Base-by-base conservation (phyloP, 2,329 filamentous ascomycete genomes). In the Pseudocercospora ulei region DNA sequence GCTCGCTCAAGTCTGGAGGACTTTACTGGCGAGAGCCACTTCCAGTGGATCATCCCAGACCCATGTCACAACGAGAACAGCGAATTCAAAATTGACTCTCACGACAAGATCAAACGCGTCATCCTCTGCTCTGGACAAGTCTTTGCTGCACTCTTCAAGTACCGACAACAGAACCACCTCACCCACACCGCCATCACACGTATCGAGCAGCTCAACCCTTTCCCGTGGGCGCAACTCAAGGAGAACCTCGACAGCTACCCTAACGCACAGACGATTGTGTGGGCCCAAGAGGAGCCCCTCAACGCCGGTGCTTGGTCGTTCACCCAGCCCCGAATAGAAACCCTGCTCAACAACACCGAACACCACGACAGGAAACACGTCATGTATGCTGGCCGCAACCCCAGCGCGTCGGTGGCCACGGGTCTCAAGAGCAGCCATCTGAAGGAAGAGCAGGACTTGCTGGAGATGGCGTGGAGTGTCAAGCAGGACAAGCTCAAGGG, bases 261-360 rank as follows among this genome's bases (percentile, higher is more conserved):
- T 61, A 98, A 98, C 65, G 88, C 88, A 55, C 84, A 95, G 74
- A 88, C 86, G 49, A 86, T 98, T 52, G 86, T 98, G 48, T 98
- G 87, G 87, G 80, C 77, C 53, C 90, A 98, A 67, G 90, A 98
- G 65, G 90, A 98, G 71, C 90, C 90, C 19, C 76, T 98, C 44
- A 98, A 98, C 62, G 90, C 90, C 5, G 90, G 90, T 63, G 84
- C 84, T 30, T 98, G 90, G 90, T 86, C 78, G 61, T 96, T 90
- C 68, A 83, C 80, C n/a, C 90, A 98, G 68, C 90, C 90, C 19
- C 81, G 90, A 59, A 86, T 98, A 49, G 90, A 98, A 76, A 98
- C 88, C 5, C 68, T 98, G 50, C 73, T 98, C 51, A 95, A 96
- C 70, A 65, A 92, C 62, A 96, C 90, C 0, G 67, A 92, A 67